Conservation (phyloP, 805 yeast species). For the Kazachstania taianensis region DNA sequence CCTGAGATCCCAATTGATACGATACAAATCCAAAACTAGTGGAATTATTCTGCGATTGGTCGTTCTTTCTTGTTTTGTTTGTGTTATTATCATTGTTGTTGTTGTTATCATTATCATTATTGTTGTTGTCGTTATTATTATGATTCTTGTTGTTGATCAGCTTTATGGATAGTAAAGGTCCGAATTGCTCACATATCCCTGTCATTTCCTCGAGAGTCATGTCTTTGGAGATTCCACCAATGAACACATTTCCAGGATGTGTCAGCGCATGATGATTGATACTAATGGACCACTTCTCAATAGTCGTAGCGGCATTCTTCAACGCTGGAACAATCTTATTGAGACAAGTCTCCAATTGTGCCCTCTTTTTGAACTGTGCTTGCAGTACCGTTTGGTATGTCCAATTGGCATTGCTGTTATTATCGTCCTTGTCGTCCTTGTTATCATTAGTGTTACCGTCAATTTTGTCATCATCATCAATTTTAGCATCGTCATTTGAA, state of each 20-base stretch:
- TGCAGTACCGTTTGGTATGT: slow-evolving; percentile 20
- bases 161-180: slow-evolving; percentile 37
- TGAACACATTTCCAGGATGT: slow-evolving; percentile 51
- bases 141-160: slow-evolving; percentile 35
- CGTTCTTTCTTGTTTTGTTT: slow-evolving; percentile 17
- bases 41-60: slow-evolving; percentile 31
- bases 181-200: slow-evolving; percentile 32
- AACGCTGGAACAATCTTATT: neutral
- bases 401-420: slow-evolving; percentile 2
- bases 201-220: slow-evolving; percentile 32
- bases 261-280: slow-evolving; percentile 26
- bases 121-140: slow-evolving; percentile 21
- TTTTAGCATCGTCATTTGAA: slow-evolving; percentile 8
- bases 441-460: too few relatives aligned
- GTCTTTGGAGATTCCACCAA: slow-evolving; percentile 37
- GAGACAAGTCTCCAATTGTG: slow-evolving; percentile 6
- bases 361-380: slow-evolving; percentile 16
- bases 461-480: slow-evolving; percentile 6
- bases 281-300: slow-evolving; percentile 23
- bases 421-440: slow-evolving; percentile 8
- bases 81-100: slow-evolving; percentile 13
- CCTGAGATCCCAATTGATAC: slow-evolving; percentile 45
- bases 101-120: slow-evolving; percentile 25
- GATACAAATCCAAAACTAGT: slow-evolving; percentile 60
- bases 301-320: neutral